phyloP scores from a whole-genome alignment of 2,329 filamentous ascomycete genomes.

The Fusarium proliferatum region DNA sequence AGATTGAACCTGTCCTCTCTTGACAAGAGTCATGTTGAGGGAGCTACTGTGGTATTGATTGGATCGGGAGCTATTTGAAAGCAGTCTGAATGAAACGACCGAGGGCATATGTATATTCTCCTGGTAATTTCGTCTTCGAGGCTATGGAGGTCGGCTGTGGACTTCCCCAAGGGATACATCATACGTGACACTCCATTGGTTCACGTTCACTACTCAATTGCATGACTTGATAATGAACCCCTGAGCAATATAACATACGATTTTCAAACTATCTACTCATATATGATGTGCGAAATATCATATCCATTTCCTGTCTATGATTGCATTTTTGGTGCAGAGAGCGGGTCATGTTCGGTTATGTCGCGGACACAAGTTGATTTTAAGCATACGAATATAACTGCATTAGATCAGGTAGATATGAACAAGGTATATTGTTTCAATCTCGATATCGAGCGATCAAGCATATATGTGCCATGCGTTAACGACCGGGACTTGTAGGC shows the following conservation, averaged over 20 bases:
- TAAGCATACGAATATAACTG: background rate
- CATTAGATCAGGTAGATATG: background rate
- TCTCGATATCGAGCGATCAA: conserved; percentile 19
- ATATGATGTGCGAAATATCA: background rate
- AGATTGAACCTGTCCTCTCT: background rate
- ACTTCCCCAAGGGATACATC: background rate
- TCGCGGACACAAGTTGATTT: background rate
- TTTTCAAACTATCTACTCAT: too few relatives aligned
- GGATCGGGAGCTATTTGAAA: too few relatives aligned
- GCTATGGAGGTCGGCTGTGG: background rate
- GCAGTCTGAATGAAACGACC: background rate
- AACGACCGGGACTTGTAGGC: background rate
- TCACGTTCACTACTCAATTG: too few relatives aligned
- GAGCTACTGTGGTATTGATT: background rate
- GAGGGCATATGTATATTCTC: too few relatives aligned
- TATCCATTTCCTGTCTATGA: background rate
- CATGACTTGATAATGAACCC: background rate
- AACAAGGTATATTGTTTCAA: conserved; percentile 19
- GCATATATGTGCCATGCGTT: conserved; percentile 5
- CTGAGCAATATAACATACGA: background rate
- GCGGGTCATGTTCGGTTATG: background rate
- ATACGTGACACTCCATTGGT: background rate
- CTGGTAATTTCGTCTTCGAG: too few relatives aligned
- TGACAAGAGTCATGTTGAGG: background rate
- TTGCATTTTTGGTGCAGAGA: background rate